Evolutionary conservation across 225 moss, liverwort and hornwort genomes (phyloP), one percentile per base, ranked within the genome.

Genomic region (Pseudisothecium myosuroides): DNA sequence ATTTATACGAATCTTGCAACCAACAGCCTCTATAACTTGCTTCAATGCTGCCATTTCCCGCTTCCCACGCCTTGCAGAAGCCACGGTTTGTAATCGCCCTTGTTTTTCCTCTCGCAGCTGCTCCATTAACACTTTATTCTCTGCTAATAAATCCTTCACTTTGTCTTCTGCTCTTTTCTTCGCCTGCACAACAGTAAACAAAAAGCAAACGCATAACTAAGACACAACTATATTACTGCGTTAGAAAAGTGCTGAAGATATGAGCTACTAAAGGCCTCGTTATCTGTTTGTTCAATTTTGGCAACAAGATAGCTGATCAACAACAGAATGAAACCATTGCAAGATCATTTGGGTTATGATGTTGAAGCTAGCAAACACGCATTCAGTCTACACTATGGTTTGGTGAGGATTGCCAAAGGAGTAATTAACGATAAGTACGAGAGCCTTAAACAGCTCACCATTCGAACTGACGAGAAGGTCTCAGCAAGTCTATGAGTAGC

Each of bases 1-100:
- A 67, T 95, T 93, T 71, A 99, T 99, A 60, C 96, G 95, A 90
- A 99, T 96, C 89, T 96, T 99, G 91, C 97, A 97, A 76, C 99
- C 99, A 87, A 99, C 94, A 80, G 97, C 96, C 90, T 96, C 97
- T 60, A 99, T 88, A 39, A 95, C 95, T 92, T 94, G 93, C 90
- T 95, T 97, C 84, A 99, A 88, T 55, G 95, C 95, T 81, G 96
- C 96, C 80, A 94, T 94, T 90, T 97, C 96, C 81, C 94, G 95
- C 81, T 91, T 93, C 61, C 90, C 95, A 76, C 92, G 93, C 79
- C 87, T 92, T 82, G 95, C 96, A 58, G 93, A 88, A 63, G 90
- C 93, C 91, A 95, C 55, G 12, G 95, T 96, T 84, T 94, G 88
- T 18, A 90, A 82, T 81, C 93, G 93, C 39, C 92, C 90, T 83